phyloP scores from a whole-genome alignment of 441 rosid species.

The Gossypium aridum region DNA sequence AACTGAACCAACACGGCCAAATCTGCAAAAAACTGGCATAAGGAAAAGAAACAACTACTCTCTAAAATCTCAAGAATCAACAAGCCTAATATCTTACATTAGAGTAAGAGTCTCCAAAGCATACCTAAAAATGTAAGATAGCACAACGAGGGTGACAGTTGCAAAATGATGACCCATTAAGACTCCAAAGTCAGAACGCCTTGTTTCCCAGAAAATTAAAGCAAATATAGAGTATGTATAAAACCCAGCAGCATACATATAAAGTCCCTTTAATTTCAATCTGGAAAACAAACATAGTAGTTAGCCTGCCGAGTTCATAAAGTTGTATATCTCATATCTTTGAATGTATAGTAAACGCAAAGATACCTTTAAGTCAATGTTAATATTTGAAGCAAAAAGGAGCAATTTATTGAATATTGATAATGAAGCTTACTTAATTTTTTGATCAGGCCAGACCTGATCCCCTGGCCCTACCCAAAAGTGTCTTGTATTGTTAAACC shows the following conservation, averaged over 20 bases:
- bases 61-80: neutral
- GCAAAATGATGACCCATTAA: slow-evolving; percentile 93
- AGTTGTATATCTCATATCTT: neutral
- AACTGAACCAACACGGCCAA: neutral
- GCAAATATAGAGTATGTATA: slow-evolving; percentile 94
- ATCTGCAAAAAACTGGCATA: neutral
- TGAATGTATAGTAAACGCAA: neutral
- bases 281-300: slow-evolving; percentile 28
- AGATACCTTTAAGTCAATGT: neutral
- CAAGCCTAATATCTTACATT: neutral
- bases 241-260: slow-evolving; percentile 92
- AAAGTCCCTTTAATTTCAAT: slow-evolving; percentile 68
- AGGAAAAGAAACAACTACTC: neutral
- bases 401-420: neutral
- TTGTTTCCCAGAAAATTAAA: slow-evolving; percentile 88
- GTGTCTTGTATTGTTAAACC: slow-evolving; percentile 64
- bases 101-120: neutral
- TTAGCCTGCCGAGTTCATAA: slow-evolving; percentile 11
- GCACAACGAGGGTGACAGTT: slow-evolving; percentile 63
- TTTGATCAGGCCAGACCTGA: slow-evolving; percentile 90
- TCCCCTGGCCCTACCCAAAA: slow-evolving; percentile 93
- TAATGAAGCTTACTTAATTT: slow-evolving; percentile 58
- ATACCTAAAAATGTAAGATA: slow-evolving; percentile 83
- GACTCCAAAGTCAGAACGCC: slow-evolving; percentile 93
- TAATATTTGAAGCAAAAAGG: neutral